Base-by-base conservation (phyloP, 1,284 basidiomycete genomes). In the Rhizopogon parksii region DNA sequence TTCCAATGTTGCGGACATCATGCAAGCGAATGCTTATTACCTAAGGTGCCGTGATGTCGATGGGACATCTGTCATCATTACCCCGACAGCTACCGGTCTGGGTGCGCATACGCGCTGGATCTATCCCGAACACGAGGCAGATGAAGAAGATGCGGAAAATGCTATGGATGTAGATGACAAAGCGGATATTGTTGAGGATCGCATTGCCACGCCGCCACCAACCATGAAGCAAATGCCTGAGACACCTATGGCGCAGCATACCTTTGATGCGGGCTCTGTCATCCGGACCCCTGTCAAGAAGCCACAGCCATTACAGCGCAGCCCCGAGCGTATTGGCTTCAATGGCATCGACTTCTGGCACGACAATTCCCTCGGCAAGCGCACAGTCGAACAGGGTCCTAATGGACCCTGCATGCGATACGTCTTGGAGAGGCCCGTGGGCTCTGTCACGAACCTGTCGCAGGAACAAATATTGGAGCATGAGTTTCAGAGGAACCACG, bases 181-280 rank as follows among this genome's bases (percentile, higher is more conserved):
- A 6, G 27, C 17, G 7, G 51, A 54, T 9, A 3, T 24, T 8
- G 36, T 21, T 17, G 37, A 37, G 2, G 40, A 51, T 4, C 64
- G 59, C 30, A 51, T 12, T 0, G 40, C 42, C 24, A 62, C 66
- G 1, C 58, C 58, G 11, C 36, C 40, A 11, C 15, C 47, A 12
- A 40, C 3, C 14, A 48, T 47, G 9, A 40, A n/a, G 9, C 43
- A n/a, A 6, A 57, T 62, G 15, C 60, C 54, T 1, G 50, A 57
- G n/a, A 69, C 67, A 0, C 64, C 66, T 1, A 43, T 64, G 38
- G 37, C 47, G 1, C 49, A 35, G 17, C 53, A 55, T 12, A 19
- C 59, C 2, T 68, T 58, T 15, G 50, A 65, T 19, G 56, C 63
- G 0, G 67, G 66, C 5, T 69, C 67, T 17, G 64, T 66, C 1